Conservation (phyloP, 805 yeast species). For the Isabelozyma heimii region DNA sequence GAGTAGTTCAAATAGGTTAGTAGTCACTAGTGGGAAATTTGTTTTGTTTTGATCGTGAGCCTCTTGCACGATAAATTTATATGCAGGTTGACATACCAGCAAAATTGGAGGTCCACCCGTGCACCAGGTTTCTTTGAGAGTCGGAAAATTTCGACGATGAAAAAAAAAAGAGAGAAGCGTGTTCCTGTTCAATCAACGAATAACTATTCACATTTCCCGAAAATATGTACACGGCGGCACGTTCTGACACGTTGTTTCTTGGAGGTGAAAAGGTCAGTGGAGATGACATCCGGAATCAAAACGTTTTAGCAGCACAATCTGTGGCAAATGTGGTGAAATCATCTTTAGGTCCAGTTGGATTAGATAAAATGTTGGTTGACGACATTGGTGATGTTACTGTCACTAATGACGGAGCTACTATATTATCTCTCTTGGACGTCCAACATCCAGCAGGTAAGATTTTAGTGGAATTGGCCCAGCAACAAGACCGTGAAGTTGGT, state of each 20-base stretch:
- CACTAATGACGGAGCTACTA: conserved; percentile 98
- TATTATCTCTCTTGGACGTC: conserved; percentile 83
- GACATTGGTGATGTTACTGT: conserved; percentile 99
- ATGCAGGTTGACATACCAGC: too few relatives aligned
- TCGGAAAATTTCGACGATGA: too few relatives aligned
- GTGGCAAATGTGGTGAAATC: conserved; percentile 85
- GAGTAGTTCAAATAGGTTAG: too few relatives aligned
- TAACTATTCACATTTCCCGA: neutral
- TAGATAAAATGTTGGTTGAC: conserved; percentile 97
- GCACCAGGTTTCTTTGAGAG: too few relatives aligned
- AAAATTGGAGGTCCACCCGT: too few relatives aligned
- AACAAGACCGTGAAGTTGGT: conserved; percentile 98
- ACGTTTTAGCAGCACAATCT: conserved; percentile 88
- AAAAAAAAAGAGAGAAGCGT: neutral
- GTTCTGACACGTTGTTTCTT: conserved; percentile 89
- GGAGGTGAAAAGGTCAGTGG: conserved; percentile 97
- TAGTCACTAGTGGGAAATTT: too few relatives aligned
- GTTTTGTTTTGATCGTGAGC: too few relatives aligned
- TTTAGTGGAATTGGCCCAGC: conserved; percentile 94
- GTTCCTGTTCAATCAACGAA: neutral
- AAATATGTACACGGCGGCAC: conserved; percentile 68
- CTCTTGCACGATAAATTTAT: too few relatives aligned
- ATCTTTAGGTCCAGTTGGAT: conserved; percentile 96
- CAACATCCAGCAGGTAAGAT: conserved; percentile 99
- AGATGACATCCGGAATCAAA: conserved; percentile 94